phyloP scores from a whole-genome alignment of 306 rosid species.

The Fragaria iinumae region DNA sequence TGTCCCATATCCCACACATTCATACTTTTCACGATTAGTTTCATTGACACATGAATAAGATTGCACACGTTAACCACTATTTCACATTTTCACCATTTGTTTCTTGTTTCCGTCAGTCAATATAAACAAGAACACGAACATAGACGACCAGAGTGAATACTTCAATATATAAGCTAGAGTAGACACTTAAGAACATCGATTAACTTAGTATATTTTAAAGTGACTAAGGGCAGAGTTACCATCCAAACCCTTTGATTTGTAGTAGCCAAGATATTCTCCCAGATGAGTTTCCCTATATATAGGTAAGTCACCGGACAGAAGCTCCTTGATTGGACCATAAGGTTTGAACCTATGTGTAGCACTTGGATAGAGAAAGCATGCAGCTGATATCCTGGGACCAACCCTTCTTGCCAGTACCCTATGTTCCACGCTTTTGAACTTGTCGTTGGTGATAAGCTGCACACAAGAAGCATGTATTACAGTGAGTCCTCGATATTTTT shows the following conservation, averaged over 20 bases:
- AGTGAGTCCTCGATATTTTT: not conserved
- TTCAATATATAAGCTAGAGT: not conserved
- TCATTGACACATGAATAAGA: not conserved
- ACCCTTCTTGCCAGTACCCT: constrained; percentile 52
- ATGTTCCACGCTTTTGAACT: constrained; percentile 72
- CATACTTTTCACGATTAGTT: not conserved
- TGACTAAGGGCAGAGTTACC: constrained; percentile 60
- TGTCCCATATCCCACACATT: not conserved
- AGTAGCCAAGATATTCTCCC: constrained; percentile 51
- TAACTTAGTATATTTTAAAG: constrained; percentile 28
- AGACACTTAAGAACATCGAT: not conserved
- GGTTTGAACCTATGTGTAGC: constrained; percentile 29
- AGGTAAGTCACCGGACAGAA: constrained; percentile 46
- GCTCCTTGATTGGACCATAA: constrained; percentile 60
- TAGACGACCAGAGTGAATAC: not conserved
- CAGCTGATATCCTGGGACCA: constrained; percentile 68
- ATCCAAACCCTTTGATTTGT: constrained; percentile 62
- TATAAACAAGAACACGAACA: too few relatives aligned
- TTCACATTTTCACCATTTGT: not conserved
- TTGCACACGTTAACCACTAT: not conserved
- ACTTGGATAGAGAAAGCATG: constrained; percentile 72
- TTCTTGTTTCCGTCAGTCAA: not conserved
- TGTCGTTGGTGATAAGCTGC: constrained; percentile 78
- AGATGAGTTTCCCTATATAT: constrained; percentile 53
- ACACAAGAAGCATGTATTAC: not conserved